A percentile compares a stretch with the other conserved stretches of the same genome.
Evolutionary conservation across 306 rosid genomes (phyloP).

Genomic region (Dalbergia oliveri): DNA sequence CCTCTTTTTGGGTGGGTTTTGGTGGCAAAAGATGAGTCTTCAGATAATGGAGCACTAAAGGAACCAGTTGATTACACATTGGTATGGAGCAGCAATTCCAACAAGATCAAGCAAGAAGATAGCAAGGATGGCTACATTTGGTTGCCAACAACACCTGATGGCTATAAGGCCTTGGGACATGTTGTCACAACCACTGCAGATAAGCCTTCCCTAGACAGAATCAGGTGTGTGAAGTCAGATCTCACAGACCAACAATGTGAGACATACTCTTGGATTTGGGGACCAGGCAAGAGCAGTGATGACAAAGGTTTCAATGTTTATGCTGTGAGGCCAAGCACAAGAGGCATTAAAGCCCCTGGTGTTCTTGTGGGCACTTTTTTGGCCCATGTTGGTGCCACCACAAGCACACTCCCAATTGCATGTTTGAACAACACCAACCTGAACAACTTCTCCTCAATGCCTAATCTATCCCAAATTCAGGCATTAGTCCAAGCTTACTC

Average conservation of each 20-base stretch:
- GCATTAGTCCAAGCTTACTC: constrained; percentile 45
- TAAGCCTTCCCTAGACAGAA: constrained; percentile 50
- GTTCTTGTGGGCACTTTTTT: constrained; percentile 51
- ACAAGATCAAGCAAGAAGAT: constrained; percentile 40
- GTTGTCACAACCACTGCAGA: constrained; percentile 44
- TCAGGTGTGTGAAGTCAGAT: constrained; percentile 49
- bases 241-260: constrained; percentile 46
- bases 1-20: constrained; percentile 43
- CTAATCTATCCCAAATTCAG: constrained; percentile 40
- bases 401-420: constrained; percentile 37
- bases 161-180: constrained; percentile 47
- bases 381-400: constrained; percentile 37
- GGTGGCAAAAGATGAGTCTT: constrained; percentile 48
- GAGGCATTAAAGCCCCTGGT: constrained; percentile 42
- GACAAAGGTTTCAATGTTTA: constrained; percentile 47
- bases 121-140: constrained; percentile 45
- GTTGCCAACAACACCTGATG: constrained; percentile 51
- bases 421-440: constrained; percentile 45
- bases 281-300: constrained; percentile 38
- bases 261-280: constrained; percentile 52
- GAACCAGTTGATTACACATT: constrained; percentile 49
- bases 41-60: constrained; percentile 34
- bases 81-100: constrained; percentile 45
- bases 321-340: constrained; percentile 47
- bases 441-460: constrained; percentile 40